Evolutionary conservation across 148 eudicot species (phyloP).

Genomic region (Rhododendron williamsianum): DNA sequence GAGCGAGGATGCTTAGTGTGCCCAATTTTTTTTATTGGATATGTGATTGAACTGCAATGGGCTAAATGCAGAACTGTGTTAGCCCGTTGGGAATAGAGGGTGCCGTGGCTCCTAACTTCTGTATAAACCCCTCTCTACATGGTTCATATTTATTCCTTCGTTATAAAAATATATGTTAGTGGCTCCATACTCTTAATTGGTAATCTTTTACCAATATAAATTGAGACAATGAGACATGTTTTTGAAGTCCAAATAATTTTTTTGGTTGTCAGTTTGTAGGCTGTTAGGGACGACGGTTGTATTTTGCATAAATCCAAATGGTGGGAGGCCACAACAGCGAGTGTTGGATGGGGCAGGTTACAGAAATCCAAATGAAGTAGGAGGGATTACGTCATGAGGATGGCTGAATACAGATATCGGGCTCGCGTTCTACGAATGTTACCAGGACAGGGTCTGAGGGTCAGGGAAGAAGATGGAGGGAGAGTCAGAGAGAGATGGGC

Average conservation of each 20-base stretch:
- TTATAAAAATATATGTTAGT: too few species aligned
- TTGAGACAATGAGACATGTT: not conserved
- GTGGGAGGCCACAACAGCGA: not conserved
- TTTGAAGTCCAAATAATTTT: not conserved
- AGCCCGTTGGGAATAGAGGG: too few species aligned
- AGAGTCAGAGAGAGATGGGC: too few species aligned
- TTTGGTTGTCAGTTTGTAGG: too few species aligned
- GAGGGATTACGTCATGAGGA: not conserved
- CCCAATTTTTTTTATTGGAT: not conserved
- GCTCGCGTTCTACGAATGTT: too few species aligned
- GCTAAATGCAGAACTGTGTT: not conserved
- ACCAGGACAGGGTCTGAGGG: not conserved
- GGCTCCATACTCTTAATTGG: not conserved
- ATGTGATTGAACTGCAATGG: not conserved
- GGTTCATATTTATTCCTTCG: not conserved
- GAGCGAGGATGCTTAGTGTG: not conserved
- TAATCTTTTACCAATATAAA: not conserved
- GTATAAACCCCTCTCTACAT: not conserved
- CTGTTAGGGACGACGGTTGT: not conserved
- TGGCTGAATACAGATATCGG: not conserved
- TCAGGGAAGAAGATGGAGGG: not conserved
- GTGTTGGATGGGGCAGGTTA: not conserved
- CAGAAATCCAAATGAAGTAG: not conserved
- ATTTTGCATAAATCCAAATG: not conserved
- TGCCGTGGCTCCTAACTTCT: not conserved